Conservation (phyloP, 805 yeast species). For the Saturnispora bothae region DNA sequence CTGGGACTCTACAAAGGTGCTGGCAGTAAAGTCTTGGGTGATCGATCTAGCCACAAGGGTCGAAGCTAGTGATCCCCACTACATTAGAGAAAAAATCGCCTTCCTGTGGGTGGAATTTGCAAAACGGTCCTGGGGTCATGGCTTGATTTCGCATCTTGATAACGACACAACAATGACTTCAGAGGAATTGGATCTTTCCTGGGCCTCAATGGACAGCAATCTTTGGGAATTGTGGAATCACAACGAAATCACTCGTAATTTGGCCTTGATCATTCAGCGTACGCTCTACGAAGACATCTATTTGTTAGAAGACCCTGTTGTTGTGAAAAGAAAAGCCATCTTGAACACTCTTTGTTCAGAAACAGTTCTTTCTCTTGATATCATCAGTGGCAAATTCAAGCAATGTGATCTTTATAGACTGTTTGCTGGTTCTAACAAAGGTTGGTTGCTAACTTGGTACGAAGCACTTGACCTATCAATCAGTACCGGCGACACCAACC, state of each 20-base stretch:
- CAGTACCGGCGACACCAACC: constrained; percentile 12
- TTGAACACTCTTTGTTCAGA: constrained; percentile 78
- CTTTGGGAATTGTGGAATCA: constrained; percentile 66
- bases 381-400: constrained; percentile 54
- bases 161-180: neutral
- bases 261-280: constrained; percentile 67
- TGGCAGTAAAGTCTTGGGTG: constrained; percentile 75
- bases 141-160: constrained; percentile 27
- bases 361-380: constrained; percentile 60
- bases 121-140: constrained; percentile 83
- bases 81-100: constrained; percentile 80
- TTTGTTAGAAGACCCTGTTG: constrained; percentile 83
- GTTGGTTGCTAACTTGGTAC: constrained; percentile 85
- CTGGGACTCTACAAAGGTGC: constrained; percentile 42
- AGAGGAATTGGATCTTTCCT: constrained; percentile 49
- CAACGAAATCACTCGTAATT: constrained; percentile 55
- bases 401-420: constrained; percentile 49
- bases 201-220: constrained; percentile 81
- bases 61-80: constrained; percentile 68
- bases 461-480: constrained; percentile 38
- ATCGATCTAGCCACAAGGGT: constrained; percentile 62
- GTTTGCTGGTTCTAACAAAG: constrained; percentile 63
- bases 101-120: constrained; percentile 86
- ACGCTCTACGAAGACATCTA: constrained; percentile 90
- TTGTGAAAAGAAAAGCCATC: constrained; percentile 65